Base-by-base conservation (phyloP, 106 monocot species). In the Dendrobium officinale region DNA sequence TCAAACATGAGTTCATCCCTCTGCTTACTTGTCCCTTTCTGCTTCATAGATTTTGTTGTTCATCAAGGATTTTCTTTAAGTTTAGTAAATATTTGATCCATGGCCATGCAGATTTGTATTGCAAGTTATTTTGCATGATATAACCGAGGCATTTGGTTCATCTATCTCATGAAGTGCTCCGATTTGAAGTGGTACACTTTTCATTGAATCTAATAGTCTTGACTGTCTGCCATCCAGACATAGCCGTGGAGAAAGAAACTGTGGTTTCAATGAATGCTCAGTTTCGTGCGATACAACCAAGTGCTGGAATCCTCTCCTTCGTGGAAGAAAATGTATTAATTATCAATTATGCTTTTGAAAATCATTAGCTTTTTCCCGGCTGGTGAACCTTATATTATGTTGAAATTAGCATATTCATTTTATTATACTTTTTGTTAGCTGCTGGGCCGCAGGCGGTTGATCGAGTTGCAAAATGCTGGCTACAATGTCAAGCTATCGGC, bases 251-350 rank as follows among this genome's bases (percentile, higher is more conserved):
- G 79, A 90, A 92, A 67, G 89, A 88, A 80, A 45, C 73, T 79
- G 85, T 91, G 78, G 79, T 91, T 77, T 93, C 99, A 72, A 87
- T 82, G 58, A 99, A 93, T 88, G 91, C 93, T 67, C 93, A 93
- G 78, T 95, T 95, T 83, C 93, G 99, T 81, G 84, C 95, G 37
- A 99, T 99, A 91, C 89, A 87, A 78, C 99, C 99, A 72, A 91
- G 87, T 73, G 79, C 88, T n/a, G 87, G 90, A 33, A 95, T 95
- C 77, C 91, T 99, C 79, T 91, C 99, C 64, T 95, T 93, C 78
- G 93, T 99, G 37, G 99, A 99, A 91, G 91, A 99, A 58, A 95
- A 99, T 89, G 95, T 99, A 92, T 11, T 8, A 42, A 55, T 49
- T 4, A 4, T 67, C 6, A 17, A 11, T 3, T 42, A 17, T 40